Base-by-base conservation (phyloP, 768 basidiomycete genomes). In the Tylopilus sp. region DNA sequence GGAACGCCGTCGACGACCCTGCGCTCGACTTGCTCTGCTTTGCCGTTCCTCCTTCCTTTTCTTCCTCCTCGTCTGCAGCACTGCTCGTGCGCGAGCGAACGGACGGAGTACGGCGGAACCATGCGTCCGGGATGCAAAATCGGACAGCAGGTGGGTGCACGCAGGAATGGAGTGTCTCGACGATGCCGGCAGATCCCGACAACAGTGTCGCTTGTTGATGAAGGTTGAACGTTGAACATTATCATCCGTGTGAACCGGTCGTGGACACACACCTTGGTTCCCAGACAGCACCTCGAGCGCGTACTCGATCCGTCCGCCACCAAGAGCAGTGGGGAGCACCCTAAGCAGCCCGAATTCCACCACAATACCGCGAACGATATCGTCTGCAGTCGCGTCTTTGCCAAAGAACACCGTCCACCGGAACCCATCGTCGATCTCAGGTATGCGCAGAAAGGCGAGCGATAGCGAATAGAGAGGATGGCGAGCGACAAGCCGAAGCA, bases 401-500 rank as follows among this genome's bases (percentile, higher is more conserved):
- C 86, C 79, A 48, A 91, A 73, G 67, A 83, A 93, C 36, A 81
- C 57, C 46, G 76, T 83, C 73, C 85, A 83, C 56, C 72, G 60
- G 59, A 84, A 90, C 2, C 76, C 84, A 58, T 92, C 91, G 45
- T 84, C 79, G 51, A 92, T 80, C 65, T 90, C 86, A 3, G 88
- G 88, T 15, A 92, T 79, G 40, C 86, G 81, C 39, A 77, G 66
- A 66, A 90, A 87, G 0, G 73, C 62, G 35, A 88, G 61, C 2
- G 71, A 67, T 20, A 85, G 39, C 0, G 75, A 74, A n/a, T 88
- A 74, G 15, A 73, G 66, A 4, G 83, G 77, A 57, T 91, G 80
- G 3, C 85, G 73, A 6, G 86, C 86, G 3, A 92, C 83, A 39
- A 94, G 73, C 1, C 89, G 85, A 36, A 92, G 66, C 3, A 75